Evolutionary conservation across 768 basidiomycete species (phyloP), one percentile per base, ranked within the genome.

Genomic region (Gloeostereum incarnatum): DNA sequence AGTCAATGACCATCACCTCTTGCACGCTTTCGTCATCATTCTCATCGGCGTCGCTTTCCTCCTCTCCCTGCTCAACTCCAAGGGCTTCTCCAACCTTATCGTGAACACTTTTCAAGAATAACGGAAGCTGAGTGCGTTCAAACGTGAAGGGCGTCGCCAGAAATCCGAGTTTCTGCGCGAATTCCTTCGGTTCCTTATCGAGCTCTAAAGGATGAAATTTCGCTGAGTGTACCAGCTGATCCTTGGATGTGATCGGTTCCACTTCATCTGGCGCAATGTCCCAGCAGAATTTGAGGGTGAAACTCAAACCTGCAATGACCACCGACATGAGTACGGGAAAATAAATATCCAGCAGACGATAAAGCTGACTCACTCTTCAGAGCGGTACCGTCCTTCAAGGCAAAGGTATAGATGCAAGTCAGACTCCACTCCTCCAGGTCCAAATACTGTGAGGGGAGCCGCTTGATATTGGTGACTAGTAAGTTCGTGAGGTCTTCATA

Each of bases 401-500:
- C 57, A 50, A 68, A 67, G 2, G 81, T 78, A 53, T 78, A 88
- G 21, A 86, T 57, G 54, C 88, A 93, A 5, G 62, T 71, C 44
- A 80, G 68, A 10, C 63, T 56, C 60, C 75, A 69, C 40, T 87
- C 76, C 13, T 86, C 81, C 6, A 68, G 48, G 24, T 68, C 62
- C 13, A 68, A 55, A 37, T 62, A 59, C 20, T 39, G 33, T 20
- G 58, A 55, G 8, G 52, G 45, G 29, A 56, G 50, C 10, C 53
- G 43, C 45, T 77, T 80, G 54, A 87, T 68, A 23, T 65, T 72
- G 3, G 73, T 65, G 17, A 93, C 69, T 26, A 87, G 65, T 17
- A 93, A 60, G 48, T 90, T 87, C 1, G 87, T 89, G 45, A 89
- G 57, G 49, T 92, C 88, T 55, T 92, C 88, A 53, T 94, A 94